Evolutionary conservation across 164 flowering plant genomes (phyloP).

Genomic region (Vitis amurensis): DNA sequence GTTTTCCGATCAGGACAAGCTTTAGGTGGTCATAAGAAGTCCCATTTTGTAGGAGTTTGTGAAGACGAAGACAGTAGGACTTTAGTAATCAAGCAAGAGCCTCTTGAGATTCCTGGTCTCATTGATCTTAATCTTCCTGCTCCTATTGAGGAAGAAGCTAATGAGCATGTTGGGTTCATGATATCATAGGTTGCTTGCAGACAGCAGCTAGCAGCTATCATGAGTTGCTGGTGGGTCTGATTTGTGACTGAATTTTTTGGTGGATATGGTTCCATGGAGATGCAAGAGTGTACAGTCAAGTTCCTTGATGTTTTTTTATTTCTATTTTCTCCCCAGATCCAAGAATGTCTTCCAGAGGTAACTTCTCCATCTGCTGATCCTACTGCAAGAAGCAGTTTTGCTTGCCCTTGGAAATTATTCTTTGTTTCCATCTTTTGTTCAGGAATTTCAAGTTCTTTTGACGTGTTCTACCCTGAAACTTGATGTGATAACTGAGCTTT

Average conservation of each 20-base stretch:
- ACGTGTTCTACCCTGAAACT: too few relatives aligned
- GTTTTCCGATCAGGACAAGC: conserved; percentile 74
- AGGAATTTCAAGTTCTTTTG: too few relatives aligned
- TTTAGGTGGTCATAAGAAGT: conserved; percentile 76
- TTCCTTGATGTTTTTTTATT: conserved; percentile 20
- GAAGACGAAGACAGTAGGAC: conserved; percentile 22
- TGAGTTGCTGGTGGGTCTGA: conserved; percentile 7
- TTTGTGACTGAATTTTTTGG: conserved; percentile 16
- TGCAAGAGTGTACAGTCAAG: conserved; percentile 37
- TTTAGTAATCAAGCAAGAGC: conserved; percentile 32
- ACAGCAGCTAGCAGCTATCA: background rate
- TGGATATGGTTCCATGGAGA: conserved; percentile 12
- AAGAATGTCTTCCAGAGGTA: conserved; percentile 11
- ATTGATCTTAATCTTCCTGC: conserved; percentile 78
- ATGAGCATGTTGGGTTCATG: conserved; percentile 11
- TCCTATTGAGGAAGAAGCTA: conserved; percentile 46
- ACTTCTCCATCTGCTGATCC: conserved; percentile 3
- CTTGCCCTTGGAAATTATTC: background rate
- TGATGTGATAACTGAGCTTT: too few relatives aligned
- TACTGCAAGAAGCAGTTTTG: conserved; percentile 1
- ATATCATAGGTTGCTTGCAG: conserved; percentile 14
- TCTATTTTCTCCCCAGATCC: conserved; percentile 7
- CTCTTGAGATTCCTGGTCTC: conserved; percentile 26
- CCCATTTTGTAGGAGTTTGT: conserved; percentile 45
- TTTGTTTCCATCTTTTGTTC: background rate